Evolutionary conservation across 148 eudicot genomes (phyloP), one percentile per base, ranked within the genome.

Genomic region (Nepenthes mirabilis): DNA sequence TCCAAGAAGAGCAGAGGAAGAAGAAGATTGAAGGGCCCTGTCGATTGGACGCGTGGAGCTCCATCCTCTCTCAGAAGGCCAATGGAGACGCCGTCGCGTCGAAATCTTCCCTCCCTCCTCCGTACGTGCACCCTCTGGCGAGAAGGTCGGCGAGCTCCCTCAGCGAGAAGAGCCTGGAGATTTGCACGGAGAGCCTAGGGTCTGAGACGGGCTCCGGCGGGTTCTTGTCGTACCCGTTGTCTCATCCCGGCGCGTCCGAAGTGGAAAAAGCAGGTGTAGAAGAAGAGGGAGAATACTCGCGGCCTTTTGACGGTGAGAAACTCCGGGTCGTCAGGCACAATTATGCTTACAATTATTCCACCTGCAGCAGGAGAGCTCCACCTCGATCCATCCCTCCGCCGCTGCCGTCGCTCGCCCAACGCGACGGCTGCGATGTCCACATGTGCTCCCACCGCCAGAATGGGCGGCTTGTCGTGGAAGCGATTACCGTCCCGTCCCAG

Each of bases 151-250:
- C 67, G 1, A 83, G 90, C 65, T 43, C 79, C 0, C 51, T 88
- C 35, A 91, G 83, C 37, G 82, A 80, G 68, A 80, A 83, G 70
- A 91, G 97, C 37, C 86, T 88, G 6, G 79, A 88, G 74, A 66
- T 91, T 14, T 91, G 97, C 58, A 91, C 97, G 0, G 97, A 91
- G 61, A 88, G 88, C 14, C 94, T 91, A 12, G 96, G 97, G 23
- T 91, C 96, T 0, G 97, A 91, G 66, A 85, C 96, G 2, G 97
- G 97, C 14, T 88, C 94, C 0, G 94, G 85, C 7, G 74, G 65
- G 40, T 78, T 78, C 61, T 75, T 82, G 0, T 72, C 77, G 12
- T 62, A 14, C 11, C 23, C 23, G 23, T 23, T 23, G 23, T 23
- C 23, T 23, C 23, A 23, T 23, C 23, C 23, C 23, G 23, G 23